phyloP scores from a whole-genome alignment of 2,329 filamentous ascomycete genomes.

The Alternaria gaisen region DNA sequence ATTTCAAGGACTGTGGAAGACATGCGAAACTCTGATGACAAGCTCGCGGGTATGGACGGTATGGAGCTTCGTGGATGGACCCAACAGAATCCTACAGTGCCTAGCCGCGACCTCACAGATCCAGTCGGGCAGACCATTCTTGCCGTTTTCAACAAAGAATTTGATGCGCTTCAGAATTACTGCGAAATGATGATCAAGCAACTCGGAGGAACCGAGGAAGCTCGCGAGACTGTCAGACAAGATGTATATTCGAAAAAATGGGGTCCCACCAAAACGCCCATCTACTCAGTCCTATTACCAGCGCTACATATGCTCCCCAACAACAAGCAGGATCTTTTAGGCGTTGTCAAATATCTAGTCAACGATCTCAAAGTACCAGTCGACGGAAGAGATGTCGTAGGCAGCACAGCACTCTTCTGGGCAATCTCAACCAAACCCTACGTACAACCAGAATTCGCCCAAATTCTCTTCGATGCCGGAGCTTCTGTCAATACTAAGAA shows the following conservation, averaged over 20 bases:
- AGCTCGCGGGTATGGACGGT: conserved; percentile 23
- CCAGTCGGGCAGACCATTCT: conserved; percentile 20
- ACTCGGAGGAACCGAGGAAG: conserved; percentile 10
- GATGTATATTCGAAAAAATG: conserved; percentile 22
- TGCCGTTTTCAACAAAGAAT: conserved; percentile 3
- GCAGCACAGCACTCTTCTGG: conserved; percentile 24
- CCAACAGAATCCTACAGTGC: conserved; percentile 10
- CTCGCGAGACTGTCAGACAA: conserved; percentile 13
- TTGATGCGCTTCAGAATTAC: conserved; percentile 11
- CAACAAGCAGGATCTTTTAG: conserved; percentile 9
- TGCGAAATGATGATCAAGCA: conserved; percentile 10
- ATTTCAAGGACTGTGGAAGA: conserved; percentile 16
- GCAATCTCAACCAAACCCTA: conserved; percentile 27
- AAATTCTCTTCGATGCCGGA: conserved; percentile 27
- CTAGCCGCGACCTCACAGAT: conserved; percentile 23
- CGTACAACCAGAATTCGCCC: conserved; percentile 21
- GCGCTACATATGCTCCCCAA: conserved; percentile 14
- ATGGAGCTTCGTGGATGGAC: conserved; percentile 28
- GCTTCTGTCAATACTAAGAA: conserved; percentile 23
- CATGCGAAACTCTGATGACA: conserved; percentile 17
- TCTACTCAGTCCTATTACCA: conserved; percentile 23
- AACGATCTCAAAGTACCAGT: conserved; percentile 22
- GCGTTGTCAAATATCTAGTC: conserved; percentile 19
- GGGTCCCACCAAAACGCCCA: conserved; percentile 21
- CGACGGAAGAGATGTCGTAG: conserved; percentile 20